These are phyloP conservation scores for Coemansia sp. DNA, from an alignment of 192 early-diverging fungal genomes.

Conservation along the genomic window DNA sequence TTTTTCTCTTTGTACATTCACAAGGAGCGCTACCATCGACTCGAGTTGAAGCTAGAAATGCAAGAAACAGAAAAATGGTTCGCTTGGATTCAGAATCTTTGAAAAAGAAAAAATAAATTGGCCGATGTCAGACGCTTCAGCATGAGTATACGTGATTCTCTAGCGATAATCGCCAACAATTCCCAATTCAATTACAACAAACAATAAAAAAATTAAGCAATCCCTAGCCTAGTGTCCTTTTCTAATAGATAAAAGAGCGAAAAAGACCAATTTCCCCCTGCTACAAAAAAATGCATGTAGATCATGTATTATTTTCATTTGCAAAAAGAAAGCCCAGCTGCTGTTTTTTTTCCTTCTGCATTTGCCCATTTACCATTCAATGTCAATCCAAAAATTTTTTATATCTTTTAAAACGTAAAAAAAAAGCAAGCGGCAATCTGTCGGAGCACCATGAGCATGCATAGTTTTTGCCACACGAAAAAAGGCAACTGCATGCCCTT, in stretches of 20 bases:
- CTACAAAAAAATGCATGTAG: slow-evolving; percentile 7
- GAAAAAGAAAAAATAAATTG: slow-evolving; percentile 5
- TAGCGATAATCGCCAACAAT: slow-evolving; percentile 2
- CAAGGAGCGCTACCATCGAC: neutral
- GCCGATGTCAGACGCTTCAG: slow-evolving; percentile 3
- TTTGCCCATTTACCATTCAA: slow-evolving; percentile 2
- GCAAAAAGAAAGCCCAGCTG: neutral
- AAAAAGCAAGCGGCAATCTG: slow-evolving; percentile 1
- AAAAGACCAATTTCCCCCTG: neutral
- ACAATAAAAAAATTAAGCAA: neutral
- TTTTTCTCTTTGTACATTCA: slow-evolving; percentile 1
- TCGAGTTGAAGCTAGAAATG: neutral
- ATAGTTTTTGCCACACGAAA: neutral
- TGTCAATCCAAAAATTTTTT: slow-evolving; percentile 2
- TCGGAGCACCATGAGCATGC: neutral
- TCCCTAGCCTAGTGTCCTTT: neutral
- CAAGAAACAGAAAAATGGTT: neutral
- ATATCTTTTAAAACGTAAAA: neutral
- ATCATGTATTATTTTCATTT: slow-evolving; percentile 4
- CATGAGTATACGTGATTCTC: slow-evolving; percentile 4
- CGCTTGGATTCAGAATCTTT: neutral
- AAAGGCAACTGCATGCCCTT: neutral
- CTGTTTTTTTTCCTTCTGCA: neutral
- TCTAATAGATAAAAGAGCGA: neutral
- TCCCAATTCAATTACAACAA: neutral